Conservation (phyloP, 148 eudicot species). For the Amaranthus palmeri region DNA sequence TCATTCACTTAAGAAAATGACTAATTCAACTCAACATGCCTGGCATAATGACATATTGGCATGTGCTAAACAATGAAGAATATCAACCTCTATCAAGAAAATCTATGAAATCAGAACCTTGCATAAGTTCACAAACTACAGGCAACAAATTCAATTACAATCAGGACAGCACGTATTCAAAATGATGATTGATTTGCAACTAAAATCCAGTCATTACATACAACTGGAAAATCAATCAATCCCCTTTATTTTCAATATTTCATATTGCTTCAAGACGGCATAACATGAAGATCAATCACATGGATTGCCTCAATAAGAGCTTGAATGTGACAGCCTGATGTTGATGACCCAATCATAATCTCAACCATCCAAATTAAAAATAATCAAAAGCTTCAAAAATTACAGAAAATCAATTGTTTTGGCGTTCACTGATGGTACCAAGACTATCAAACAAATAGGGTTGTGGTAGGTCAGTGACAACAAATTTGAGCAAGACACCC, state of each 20-base stretch:
- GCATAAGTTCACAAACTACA: not conserved
- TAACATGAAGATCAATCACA: too few relatives aligned
- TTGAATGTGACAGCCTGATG: not conserved
- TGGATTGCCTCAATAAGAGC: not conserved
- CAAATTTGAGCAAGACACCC: too few relatives aligned
- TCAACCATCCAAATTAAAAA: not conserved
- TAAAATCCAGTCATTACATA: too few relatives aligned
- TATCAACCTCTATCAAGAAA: not conserved
- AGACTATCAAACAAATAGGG: too few relatives aligned
- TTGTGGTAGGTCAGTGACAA: too few relatives aligned
- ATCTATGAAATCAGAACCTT: not conserved
- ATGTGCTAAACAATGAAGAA: not conserved
- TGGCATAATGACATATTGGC: not conserved
- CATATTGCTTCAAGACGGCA: too few relatives aligned
- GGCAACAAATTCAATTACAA: not conserved
- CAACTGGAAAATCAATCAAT: too few relatives aligned
- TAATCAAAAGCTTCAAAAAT: not conserved
- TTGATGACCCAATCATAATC: not conserved
- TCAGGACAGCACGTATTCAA: not conserved
- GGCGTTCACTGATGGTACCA: too few relatives aligned
- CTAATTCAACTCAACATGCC: not conserved
- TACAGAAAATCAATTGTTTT: too few relatives aligned
- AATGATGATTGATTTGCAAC: not conserved
- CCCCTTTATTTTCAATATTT: too few relatives aligned
- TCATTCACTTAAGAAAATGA: not conserved